Conservation (phyloP, 192 early-diverging fungal species). For the Dissophora ornata region DNA sequence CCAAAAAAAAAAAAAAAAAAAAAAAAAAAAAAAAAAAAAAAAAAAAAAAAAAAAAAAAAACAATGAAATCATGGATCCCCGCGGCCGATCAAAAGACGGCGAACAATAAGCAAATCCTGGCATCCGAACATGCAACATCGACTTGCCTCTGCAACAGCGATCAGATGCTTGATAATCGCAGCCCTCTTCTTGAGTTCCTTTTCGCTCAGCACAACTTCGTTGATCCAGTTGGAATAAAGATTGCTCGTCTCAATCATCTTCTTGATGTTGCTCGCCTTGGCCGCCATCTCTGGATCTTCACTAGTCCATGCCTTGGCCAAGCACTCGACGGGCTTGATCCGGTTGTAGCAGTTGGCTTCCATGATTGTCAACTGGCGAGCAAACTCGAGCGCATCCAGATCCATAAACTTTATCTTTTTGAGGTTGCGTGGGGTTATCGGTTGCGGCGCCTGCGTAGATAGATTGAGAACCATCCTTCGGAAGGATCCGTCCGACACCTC, state of each 20-base stretch:
- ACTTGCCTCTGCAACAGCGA: slow-evolving; percentile 76
- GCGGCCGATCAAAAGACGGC: no score
- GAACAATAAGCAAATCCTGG: no score
- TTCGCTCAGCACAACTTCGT: slow-evolving; percentile 84
- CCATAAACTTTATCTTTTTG: slow-evolving; percentile 82
- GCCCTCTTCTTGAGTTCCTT: slow-evolving; percentile 84
- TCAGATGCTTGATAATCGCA: slow-evolving; percentile 82
- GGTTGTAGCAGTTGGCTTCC: slow-evolving; percentile 83
- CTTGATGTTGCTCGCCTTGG: slow-evolving; percentile 86
- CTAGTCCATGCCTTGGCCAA: slow-evolving; percentile 90
- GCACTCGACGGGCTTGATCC: slow-evolving; percentile 90
- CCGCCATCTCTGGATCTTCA: slow-evolving; percentile 63
- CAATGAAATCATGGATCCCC: neutral
- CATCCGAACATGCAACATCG: no score
- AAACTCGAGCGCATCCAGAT: slow-evolving; percentile 92
- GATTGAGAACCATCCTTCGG: slow-evolving; percentile 70
- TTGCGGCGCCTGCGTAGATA: slow-evolving; percentile 71
- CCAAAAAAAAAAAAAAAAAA: neutral
- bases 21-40: neutral
- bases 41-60: slow-evolving; percentile 6
- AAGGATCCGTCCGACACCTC: slow-evolving; percentile 68
- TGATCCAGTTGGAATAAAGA: slow-evolving; percentile 84
- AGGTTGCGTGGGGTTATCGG: slow-evolving; percentile 88
- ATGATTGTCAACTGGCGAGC: slow-evolving; percentile 96
- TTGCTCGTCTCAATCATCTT: slow-evolving; percentile 88